Conservation (phyloP, 805 yeast genomes). For the Komagataella pseudopastoris region DNA sequence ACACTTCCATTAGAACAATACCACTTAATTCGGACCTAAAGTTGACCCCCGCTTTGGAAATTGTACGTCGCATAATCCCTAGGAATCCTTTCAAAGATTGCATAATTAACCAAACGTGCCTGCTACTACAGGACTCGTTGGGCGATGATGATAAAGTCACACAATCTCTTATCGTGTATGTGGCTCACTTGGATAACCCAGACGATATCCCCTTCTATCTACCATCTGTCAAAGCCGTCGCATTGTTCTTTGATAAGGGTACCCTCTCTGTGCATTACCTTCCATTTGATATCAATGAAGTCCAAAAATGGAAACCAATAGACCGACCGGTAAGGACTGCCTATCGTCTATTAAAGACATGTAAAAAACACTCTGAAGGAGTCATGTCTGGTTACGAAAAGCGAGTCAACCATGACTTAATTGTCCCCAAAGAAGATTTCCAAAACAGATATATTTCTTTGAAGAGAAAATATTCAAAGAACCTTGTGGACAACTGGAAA, state of each 20-base stretch:
- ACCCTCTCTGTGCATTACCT: conserved; percentile 61
- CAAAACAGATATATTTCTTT: conserved; percentile 71
- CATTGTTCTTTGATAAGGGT: conserved; percentile 36
- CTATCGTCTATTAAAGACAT: conserved; percentile 62
- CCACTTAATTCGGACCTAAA: conserved; percentile 12
- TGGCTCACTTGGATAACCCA: conserved; percentile 52
- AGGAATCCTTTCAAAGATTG: conserved; percentile 80
- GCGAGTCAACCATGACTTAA: conserved; percentile 77
- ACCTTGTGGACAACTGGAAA: conserved; percentile 72
- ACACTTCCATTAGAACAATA: conserved; percentile 23
- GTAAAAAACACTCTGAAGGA: conserved; percentile 74
- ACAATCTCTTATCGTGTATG: conserved; percentile 50
- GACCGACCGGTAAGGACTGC: conserved; percentile 72
- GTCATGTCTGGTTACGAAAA: conserved; percentile 76
- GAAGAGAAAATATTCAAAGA: conserved; percentile 70
- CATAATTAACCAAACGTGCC: conserved; percentile 76
- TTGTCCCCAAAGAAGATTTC: conserved; percentile 70
- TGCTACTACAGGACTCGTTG: conserved; percentile 22
- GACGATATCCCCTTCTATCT: conserved; percentile 76
- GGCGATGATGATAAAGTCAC: conserved; percentile 14
- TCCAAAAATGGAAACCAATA: conserved; percentile 15
- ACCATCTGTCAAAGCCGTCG: conserved; percentile 78
- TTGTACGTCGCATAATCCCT: conserved; percentile 83
- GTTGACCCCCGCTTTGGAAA: conserved; percentile 27
- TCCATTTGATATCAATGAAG: conserved; percentile 32